Evolutionary conservation across 1,139 yeast genomes (phyloP).

Genomic region (Debaryomycetaceae sp.): DNA sequence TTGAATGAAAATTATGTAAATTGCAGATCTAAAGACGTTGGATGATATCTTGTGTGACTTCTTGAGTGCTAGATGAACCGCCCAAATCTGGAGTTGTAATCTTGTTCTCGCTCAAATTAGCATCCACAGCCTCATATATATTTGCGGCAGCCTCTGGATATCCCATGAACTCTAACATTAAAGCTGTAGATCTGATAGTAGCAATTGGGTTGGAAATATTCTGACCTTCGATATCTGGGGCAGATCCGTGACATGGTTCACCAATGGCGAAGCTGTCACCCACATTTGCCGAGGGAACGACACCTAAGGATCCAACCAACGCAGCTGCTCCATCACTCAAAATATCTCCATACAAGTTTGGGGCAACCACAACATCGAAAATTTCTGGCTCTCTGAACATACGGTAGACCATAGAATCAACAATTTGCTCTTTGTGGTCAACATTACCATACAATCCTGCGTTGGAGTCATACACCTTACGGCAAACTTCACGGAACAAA

Average conservation of each 20-base stretch:
- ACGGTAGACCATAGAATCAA: slow-evolving; percentile 98
- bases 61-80: slow-evolving; percentile 80
- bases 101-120: slow-evolving; percentile 75
- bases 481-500: slow-evolving; percentile 89
- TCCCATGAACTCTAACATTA: slow-evolving; percentile 97
- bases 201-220: slow-evolving; percentile 97
- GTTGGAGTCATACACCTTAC: slow-evolving; percentile 68
- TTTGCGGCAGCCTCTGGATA: slow-evolving; percentile 84
- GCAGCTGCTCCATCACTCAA: slow-evolving; percentile 99
- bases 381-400: slow-evolving; percentile 97
- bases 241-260: slow-evolving; percentile 99
- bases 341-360: slow-evolving; percentile 96
- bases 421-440: slow-evolving; percentile 88
- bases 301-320: slow-evolving; percentile 94
- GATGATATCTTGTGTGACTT: slow-evolving; percentile 80
- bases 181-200: slow-evolving; percentile 93
- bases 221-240: slow-evolving; percentile 96
- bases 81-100: slow-evolving; percentile 94
- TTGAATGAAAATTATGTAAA: too few relatives aligned
- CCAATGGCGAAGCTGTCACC: slow-evolving; percentile 96
- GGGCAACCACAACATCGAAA: slow-evolving; percentile 97
- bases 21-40: slow-evolving; percentile 25
- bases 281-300: slow-evolving; percentile 96
- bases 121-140: slow-evolving; percentile 92
- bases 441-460: slow-evolving; percentile 53